Base-by-base conservation (phyloP, 2,329 filamentous ascomycete species). In the Penicillium capsulatum region DNA sequence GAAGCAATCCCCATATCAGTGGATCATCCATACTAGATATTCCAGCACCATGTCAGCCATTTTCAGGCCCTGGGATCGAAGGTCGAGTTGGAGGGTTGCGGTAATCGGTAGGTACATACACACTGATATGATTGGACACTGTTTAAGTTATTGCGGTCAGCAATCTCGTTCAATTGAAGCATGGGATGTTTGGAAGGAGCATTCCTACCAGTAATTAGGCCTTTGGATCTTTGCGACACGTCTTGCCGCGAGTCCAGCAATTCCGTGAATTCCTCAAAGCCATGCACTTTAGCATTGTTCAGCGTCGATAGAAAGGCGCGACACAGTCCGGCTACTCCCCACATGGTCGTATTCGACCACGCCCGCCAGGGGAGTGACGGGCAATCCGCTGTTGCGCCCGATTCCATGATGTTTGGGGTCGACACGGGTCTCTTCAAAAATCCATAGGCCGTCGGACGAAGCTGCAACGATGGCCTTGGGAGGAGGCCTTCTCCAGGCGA, bases 71-170 rank as follows among this genome's bases (percentile, higher is more conserved):
- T 34, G 33, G 36, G 19, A 38, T 33, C 27, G 50, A 33, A 51
- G 19, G 19, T 22, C 53, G 36, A 36, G 45, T 41, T 54, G 38
- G 29, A 32, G 29, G 14, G 17, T 36, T 38, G 42, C 45, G 42
- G 38, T 33, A 35, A 33, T 44, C 54, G 42, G 45, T 62, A 66
- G 60, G 51, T 64, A 83, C 84, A 68, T 83, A 92, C 86, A 94
- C 83, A 63, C 84, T 89, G 51, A 88, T 78, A 70, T 94, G 88
- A 65, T 94, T 94, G 34, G 85, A 91, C 24, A 92, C 88, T 89
- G 54, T n/a, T 34, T 8, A 22, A 7, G 17, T 4, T 8, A n/a
- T 15, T 11, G 3, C 4, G 20, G n/a, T 47, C 34, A 51, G 44
- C 36, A 33, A 36, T 17, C 30, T 32, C 8, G 10, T 28, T 26